Evolutionary conservation across 345 rosid species (phyloP).

Genomic region (Aegle marmelos): DNA sequence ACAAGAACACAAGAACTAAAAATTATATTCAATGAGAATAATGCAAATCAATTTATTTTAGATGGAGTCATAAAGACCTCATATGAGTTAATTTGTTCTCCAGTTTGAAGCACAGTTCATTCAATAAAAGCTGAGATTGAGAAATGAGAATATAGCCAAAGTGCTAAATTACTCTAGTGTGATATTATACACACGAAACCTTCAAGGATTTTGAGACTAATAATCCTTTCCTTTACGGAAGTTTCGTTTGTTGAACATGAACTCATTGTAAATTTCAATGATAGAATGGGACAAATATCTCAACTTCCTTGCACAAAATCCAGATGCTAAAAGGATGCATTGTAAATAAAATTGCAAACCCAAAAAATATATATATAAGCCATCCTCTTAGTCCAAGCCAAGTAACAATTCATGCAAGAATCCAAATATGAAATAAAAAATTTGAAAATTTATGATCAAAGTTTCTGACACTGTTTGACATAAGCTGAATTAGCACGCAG

Average conservation of each 20-base stretch:
- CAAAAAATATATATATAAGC: background rate
- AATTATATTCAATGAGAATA: background rate
- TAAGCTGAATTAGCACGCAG: conserved; percentile 14
- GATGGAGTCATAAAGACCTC: background rate
- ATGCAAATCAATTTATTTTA: background rate
- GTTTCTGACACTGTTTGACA: conserved; percentile 6
- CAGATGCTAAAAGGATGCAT: background rate
- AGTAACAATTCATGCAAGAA: background rate
- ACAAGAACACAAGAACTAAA: background rate
- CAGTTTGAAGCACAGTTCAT: background rate
- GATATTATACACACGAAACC: background rate
- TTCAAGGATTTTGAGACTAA: background rate
- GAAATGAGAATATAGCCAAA: background rate
- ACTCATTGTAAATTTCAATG: background rate
- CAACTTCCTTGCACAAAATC: background rate
- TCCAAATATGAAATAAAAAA: background rate
- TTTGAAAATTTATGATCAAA: background rate
- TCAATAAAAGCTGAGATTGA: background rate
- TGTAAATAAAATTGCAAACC: background rate
- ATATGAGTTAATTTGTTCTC: background rate
- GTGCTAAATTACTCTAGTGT: background rate
- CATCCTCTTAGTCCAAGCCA: background rate
- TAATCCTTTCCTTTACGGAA: background rate
- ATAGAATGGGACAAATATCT: background rate
- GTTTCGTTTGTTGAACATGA: background rate